Evolutionary conservation across 2,329 filamentous ascomycete species (phyloP), one percentile per base, ranked within the genome.

Genomic region (Monosporascus sp.): DNA sequence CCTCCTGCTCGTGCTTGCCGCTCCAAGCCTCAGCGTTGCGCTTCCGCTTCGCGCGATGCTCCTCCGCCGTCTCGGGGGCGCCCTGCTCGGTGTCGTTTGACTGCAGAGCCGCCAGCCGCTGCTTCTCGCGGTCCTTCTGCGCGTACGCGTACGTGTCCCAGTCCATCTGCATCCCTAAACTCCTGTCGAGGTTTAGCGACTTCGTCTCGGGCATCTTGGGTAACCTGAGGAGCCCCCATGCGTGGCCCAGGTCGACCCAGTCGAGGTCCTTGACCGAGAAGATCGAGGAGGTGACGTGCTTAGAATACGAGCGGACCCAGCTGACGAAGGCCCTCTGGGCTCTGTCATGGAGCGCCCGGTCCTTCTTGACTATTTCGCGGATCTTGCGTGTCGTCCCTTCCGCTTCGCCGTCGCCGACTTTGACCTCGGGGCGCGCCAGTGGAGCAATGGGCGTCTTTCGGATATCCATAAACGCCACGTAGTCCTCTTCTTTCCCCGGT

Each of bases 161-260:
- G 66, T 90, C 82, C 11, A 90, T 73, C 2, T 79, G 78, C 2
- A 86, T 69, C 2, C 83, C 83, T 1, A 88, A 72, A 22, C 74
- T 79, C 57, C 80, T 79, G 66, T 90, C 87, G 5, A 87, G 87
- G 14, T 83, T 79, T 76, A 88, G 93, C 1, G 77, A 81, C 63
- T 85, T 87, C 50, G 90, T 74, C 69, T 99, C 94, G 0, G 94
- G 93, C 94, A 99, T 99, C 66, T 88, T 90, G 4, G 94, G 94
- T 58, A 97, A 78, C 49, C 85, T 85, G 2, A 97, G 76, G 1
- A 99, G 77, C 2, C 90, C 94, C 90, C 93, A 99, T 1, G 87
- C 88, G 51, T 83, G 78, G 1, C 85, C 93, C 1, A 94, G 77
- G 50, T 91, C 87, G 5, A 80, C 74, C 94, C 94, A 99, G 68